Conservation (phyloP, 305 asterid species). For the Coffea humblotiana region DNA sequence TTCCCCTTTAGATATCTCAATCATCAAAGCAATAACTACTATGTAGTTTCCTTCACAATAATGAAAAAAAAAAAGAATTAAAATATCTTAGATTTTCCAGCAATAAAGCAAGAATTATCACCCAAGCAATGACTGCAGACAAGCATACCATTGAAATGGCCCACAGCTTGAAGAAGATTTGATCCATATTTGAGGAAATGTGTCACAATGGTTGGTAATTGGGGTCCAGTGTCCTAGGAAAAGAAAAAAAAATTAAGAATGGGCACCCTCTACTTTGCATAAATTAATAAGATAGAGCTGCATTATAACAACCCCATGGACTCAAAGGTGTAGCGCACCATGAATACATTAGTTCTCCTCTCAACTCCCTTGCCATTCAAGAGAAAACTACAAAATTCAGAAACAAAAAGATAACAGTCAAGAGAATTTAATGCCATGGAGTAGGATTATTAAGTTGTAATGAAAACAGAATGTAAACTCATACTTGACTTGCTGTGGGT, state of each 20-base stretch:
- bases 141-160: constrained; percentile 73
- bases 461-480: constrained; percentile 22
- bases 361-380: constrained; percentile 80
- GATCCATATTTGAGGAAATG: constrained; percentile 72
- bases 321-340: constrained; percentile 46
- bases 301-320: background rate
- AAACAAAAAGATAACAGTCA: constrained; percentile 12
- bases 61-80: constrained; percentile 19
- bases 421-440: background rate
- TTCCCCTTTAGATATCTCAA: constrained; percentile 46
- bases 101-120: constrained; percentile 9
- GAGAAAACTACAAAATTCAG: constrained; percentile 64
- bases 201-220: constrained; percentile 65
- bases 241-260: constrained; percentile 14
- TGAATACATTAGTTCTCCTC: constrained; percentile 44
- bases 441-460: background rate
- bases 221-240: constrained; percentile 79
- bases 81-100: constrained; percentile 20
- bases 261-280: background rate
- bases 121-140: constrained; percentile 6
- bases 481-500: constrained; percentile 80
- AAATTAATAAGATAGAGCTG: background rate
- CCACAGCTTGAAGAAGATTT: constrained; percentile 89
- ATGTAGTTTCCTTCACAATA: constrained; percentile 70
- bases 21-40: constrained; percentile 67